Evolutionary conservation across 1,139 yeast species (phyloP), one percentile per base, ranked within the genome.

Genomic region (Lodderomyces orthopsilosis): DNA sequence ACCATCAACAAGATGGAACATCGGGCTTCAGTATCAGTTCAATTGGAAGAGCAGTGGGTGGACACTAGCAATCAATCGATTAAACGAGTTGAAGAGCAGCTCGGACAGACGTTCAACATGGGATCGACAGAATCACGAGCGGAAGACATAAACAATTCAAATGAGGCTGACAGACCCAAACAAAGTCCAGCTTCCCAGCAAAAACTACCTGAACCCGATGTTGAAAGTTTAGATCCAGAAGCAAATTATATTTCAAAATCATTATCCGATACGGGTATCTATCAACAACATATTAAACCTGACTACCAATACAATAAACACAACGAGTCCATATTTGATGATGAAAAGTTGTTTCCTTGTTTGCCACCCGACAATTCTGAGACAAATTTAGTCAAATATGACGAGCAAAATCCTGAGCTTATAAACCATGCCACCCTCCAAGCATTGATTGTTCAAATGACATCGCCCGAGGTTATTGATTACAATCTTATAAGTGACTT

Each of bases 401-500:
- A 72, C 47, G 61, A 56, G 3, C 50, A 51, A 6, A 62, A 63
- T 44, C 62, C 65, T 2, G 70, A 65, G 6, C 46, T 67, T 32
- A 58, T 73, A 26, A 70, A 66, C 59, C 73, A 62, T 51, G 77
- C 70, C 43, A 61, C 75, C 8, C 48, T 74, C 24, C 61, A 71
- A 46, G 85, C 90, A 1, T 68, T 90, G 27, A 66, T 90, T 6
- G 83, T 84, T 2, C 84, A 85, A 50, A 64, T 91, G 43, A 86
- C 97, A 1, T 81, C 93, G 7, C 94, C 95, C 7, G 80, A 79
- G 36, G 75, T 83, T 6, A 78, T 90, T 21, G 94, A 89, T 60
- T 91, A 93, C 59, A 79, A 81, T 49, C 72, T 86, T 40, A 68
- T 88, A 42, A 79, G 93, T 42, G 97, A 91, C 63, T 90, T 93